Base-by-base conservation (phyloP, 441 rosid species). In the Populus hybrid region DNA sequence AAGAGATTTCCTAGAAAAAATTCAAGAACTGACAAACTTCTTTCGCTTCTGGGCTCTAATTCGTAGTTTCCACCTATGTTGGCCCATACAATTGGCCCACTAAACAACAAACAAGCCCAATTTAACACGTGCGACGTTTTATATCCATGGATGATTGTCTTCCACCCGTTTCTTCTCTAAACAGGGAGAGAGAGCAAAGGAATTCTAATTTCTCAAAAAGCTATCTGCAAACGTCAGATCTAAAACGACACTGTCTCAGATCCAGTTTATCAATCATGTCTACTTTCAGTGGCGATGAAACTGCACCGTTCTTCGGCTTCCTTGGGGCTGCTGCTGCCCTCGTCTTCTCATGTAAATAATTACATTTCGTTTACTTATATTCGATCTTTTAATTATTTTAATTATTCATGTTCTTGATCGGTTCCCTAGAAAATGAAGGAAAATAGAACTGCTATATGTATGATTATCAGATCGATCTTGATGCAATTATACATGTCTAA, bases 221-320 rank as follows among this genome's bases (percentile, higher is more conserved):
- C 20, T 20, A 10, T 61, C 65, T 72, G 53, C 8, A 23, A 36
- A 36, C 69, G 50, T 59, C 72, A 82, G 88, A 86, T 84, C 81
- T 14, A 26, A 77, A 76, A 69, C 83, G 76, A 21, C 78, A 10
- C 74, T 53, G 76, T 86, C 68, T 76, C 80, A 75, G 82, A 82
- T 87, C 84, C 69, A 24, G 4, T 64, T 40, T 38, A 59, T 80
- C 76, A 21, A 76, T 72, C 9, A 82, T 86, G 89, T 77, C 88
- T 14, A 70, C 78, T 42, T 89, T 89, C 82, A 84, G 88, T 80
- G 94, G 97, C 82, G 95, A 91, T 80, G 93, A 90, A 78, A 92
- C 93, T 26, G 97, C 97, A 50, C 95, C 97, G 18, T 90, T 92
- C 88, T 92, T 92, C 82, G 93, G 97, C 80, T 92, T 88, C 85